Evolutionary conservation across 345 rosid species (phyloP), one percentile per base, ranked within the genome.

Genomic region (Citrus unshiu): DNA sequence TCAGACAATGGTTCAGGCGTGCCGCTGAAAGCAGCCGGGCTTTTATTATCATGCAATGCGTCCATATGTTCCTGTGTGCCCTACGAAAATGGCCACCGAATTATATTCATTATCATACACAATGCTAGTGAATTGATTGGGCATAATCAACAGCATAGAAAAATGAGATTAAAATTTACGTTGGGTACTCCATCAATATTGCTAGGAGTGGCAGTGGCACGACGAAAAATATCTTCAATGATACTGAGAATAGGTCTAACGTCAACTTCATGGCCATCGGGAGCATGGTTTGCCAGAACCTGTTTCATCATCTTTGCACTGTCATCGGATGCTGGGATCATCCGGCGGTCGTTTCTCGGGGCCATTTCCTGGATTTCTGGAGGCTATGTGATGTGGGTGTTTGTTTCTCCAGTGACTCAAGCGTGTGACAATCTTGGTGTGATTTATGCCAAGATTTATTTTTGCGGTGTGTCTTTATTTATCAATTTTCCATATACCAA

Each of bases 261-360:
- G 5, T 85, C 84, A 66, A 89, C 79, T 25, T 60, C 65, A 10
- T 86, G 87, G 10, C 89, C 89, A 62, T 89, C 90, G 0, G 90
- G 91, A 51, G 79, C n/a, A 78, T 87, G 91, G 27, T 87, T 87
- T 18, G 88, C 81, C 72, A 59, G 83, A 57, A 89, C 79, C 54
- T 84, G 87, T 84, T 79, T 87, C 86, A 85, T 77, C 85, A 82
- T 46, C 51, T 12, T 84, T 0, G 83, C 72, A 54, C 13, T 74
- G 49, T 89, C 91, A 58, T 84, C 85, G 5, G 88, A 80, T 7
- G 60, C 65, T 2, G 80, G 29, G 76, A 86, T 80, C 80, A 77
- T 72, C 69, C 83, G 49, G 30, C 79, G 80, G 70, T 78, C 79
- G 14, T 78, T 64, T 29, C 67, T 72, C 7, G 7, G 35, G 60